phyloP scores from a whole-genome alignment of 345 rosid genomes.

The Populus simonii region DNA sequence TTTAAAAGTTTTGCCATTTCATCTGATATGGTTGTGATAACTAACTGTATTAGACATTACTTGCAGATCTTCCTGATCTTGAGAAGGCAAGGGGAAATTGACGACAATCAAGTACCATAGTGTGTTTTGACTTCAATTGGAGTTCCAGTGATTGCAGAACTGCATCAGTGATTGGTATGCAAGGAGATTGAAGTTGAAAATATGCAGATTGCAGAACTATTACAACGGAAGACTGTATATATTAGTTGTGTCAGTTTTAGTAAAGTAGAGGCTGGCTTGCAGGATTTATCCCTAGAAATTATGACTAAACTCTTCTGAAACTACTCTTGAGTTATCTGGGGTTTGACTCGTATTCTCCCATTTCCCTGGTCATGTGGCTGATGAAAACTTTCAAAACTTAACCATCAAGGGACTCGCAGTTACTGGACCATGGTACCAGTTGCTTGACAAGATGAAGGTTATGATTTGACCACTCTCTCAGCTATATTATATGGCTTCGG shows the following conservation, averaged over 20 bases:
- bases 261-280: background rate
- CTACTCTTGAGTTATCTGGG: background rate
- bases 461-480: background rate
- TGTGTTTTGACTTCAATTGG: background rate
- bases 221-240: constrained; percentile 5
- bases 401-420: background rate
- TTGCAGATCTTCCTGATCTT: constrained; percentile 93
- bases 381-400: background rate
- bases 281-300: background rate
- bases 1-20: background rate
- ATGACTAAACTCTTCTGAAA: background rate
- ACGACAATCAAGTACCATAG: background rate
- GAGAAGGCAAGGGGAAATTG: constrained; percentile 75
- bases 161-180: background rate
- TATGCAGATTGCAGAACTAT: background rate
- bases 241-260: background rate
- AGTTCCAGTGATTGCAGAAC: background rate
- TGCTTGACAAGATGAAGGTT: background rate
- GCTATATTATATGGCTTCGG: background rate
- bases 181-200: background rate
- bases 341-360: background rate
- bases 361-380: background rate
- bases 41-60: background rate
- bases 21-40: background rate
- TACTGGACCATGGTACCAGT: background rate